Base-by-base conservation (phyloP, 192 early-diverging fungal genomes). In the Coemansia asiatica region DNA sequence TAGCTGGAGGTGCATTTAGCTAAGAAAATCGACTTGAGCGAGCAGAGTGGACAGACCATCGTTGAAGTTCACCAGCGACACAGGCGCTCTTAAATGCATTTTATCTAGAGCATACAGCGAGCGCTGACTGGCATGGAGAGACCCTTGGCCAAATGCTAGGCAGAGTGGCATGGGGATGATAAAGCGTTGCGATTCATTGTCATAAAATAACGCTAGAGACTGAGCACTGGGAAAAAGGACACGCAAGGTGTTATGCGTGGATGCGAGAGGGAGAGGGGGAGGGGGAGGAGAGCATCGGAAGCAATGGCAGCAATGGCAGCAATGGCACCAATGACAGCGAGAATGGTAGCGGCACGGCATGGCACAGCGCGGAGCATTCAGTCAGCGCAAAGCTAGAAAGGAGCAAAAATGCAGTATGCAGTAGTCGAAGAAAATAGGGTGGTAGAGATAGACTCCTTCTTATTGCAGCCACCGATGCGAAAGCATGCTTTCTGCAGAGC, bases 401-500 rank as follows among this genome's bases (percentile, higher is more conserved):
- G 44, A 12, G 27, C 23, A n/a, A n/a, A n/a, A n/a, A 54, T 54
- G 51, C 51, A 23, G 57, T 6, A 33, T 33, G 8, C 8, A 33
- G 31, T 8, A 33, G 8, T 8, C 8, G 31, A 8, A 53, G 15
- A 31, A 15, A 56, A 15, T 25, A 2, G 44, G 48, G 48, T 13
- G 6, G 31, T 47, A 22, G 22, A 9, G 49, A 18, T 25, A 29
- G 28, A 18, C 33, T 68, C 40, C 26, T 4, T n/a, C 21, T 26
- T 23, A 72, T 56, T 66, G 56, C 15, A 87, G 68, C 89, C 89
- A 90, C 50, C 56, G 66, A 62, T 90, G 87, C 19, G 75, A 62
- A 6, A 88, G 72, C 85, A 88, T 85, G 61, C 69, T 63, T 23
- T 72, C 79, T 25, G 89, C 89, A 1, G 79, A 71, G 23, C 81